phyloP scores from a whole-genome alignment of 768 basidiomycete genomes.

The Mycena filopes region DNA sequence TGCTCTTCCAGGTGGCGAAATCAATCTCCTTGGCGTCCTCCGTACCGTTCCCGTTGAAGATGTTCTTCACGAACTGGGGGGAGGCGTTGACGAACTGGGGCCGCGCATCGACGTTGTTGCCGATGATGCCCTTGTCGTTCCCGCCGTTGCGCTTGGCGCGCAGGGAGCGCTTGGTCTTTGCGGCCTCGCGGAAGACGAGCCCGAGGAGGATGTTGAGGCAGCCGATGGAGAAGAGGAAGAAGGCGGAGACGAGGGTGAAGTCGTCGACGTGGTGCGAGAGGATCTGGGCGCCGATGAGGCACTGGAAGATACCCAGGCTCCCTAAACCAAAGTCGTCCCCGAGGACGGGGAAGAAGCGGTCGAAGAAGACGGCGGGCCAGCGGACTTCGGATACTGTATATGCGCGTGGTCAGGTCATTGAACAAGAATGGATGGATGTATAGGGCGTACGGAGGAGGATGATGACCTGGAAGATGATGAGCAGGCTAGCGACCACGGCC shows the following conservation, averaged over 20 bases:
- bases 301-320: constrained; percentile 88
- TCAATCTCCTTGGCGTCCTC: constrained; percentile 34
- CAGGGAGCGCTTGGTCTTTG: constrained; percentile 74
- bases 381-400: constrained; percentile 81
- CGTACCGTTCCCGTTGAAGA: constrained; percentile 41
- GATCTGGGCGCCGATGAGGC: constrained; percentile 76
- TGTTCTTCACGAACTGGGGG: constrained; percentile 47
- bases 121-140: constrained; percentile 55
- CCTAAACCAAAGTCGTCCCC: constrained; percentile 88
- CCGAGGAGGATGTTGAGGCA: constrained; percentile 87
- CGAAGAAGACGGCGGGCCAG: constrained; percentile 84
- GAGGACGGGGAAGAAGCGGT: constrained; percentile 92
- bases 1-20: constrained; percentile 42
- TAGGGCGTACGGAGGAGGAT: constrained; percentile 68
- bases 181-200: constrained; percentile 78
- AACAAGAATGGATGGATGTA: neutral
- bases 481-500: constrained; percentile 86
- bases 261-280: constrained; percentile 83
- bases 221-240: constrained; percentile 85
- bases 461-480: constrained; percentile 85
- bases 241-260: constrained; percentile 88
- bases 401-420: neutral
- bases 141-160: constrained; percentile 59
- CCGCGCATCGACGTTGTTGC: constrained; percentile 39
- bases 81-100: constrained; percentile 48